A percentile compares a stretch with the other conserved stretches of the same genome.
Conservation (phyloP, 306 rosid species). For the Quercus dentata region DNA sequence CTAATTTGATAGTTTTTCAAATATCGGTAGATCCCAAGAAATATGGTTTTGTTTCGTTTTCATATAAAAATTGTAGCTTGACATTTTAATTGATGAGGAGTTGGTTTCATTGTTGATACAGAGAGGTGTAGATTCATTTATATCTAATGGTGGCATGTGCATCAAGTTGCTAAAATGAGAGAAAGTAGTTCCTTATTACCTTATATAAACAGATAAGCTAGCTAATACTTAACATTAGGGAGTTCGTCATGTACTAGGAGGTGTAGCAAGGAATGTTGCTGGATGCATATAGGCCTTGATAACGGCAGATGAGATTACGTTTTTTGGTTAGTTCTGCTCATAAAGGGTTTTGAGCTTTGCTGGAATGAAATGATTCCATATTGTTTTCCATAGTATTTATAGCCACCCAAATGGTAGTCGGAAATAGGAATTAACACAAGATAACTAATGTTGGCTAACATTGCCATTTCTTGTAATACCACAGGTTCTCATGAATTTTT, state of each 20-base stretch:
- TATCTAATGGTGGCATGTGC: not conserved
- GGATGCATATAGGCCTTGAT: constrained; percentile 88
- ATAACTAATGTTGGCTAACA: not conserved
- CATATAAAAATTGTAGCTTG: not conserved
- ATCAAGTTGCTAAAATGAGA: not conserved
- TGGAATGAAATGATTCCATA: not conserved
- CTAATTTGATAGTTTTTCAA: not conserved
- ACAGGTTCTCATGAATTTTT: not conserved
- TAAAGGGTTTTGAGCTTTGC: too few species aligned
- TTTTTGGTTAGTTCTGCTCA: too few species aligned
- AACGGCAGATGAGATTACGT: constrained; percentile 55
- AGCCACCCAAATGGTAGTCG: not conserved
- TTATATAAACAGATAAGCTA: not conserved
- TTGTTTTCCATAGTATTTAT: not conserved
- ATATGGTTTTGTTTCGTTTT: too few species aligned
- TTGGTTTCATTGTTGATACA: not conserved
- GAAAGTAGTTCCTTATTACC: not conserved
- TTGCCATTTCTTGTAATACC: not conserved
- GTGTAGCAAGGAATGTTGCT: constrained; percentile 90
- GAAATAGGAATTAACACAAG: not conserved
- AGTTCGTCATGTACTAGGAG: constrained; percentile 69
- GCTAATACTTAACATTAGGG: not conserved
- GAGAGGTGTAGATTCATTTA: not conserved
- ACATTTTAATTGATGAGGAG: not conserved
- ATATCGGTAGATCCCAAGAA: too few species aligned